Percentiles rank a stretch among this genome's conserved stretches.
Conservation (phyloP, 1,139 yeast species). For the Geotrichum armillariae region DNA sequence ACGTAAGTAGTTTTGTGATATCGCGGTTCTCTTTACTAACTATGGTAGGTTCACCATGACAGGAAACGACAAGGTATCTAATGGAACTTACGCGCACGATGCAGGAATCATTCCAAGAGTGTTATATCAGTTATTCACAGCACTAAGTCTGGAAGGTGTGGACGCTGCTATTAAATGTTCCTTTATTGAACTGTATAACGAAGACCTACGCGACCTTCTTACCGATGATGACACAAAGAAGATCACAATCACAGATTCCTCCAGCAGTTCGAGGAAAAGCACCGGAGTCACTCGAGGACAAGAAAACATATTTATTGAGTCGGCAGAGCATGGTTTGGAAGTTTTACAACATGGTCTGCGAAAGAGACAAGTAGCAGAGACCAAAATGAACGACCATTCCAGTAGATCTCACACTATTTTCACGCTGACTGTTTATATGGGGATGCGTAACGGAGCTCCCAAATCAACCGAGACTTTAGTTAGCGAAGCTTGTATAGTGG, state of each 20-base stretch:
- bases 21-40: conserved; percentile 5
- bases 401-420: conserved; percentile 77
- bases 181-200: conserved; percentile 73
- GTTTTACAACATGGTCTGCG: conserved; percentile 52
- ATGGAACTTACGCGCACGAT: conserved; percentile 33
- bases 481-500: conserved; percentile 39
- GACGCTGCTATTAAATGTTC: conserved; percentile 69
- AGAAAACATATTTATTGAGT: conserved; percentile 47
- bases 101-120: conserved; percentile 76
- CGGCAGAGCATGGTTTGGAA: conserved; percentile 45
- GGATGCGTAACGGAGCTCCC: conserved; percentile 39
- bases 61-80: conserved; percentile 50
- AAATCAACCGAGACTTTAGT: conserved; percentile 43
- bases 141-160: conserved; percentile 39
- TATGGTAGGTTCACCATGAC: conserved; percentile 63
- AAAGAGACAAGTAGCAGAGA: conserved; percentile 63
- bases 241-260: conserved; percentile 47
- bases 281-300: conserved; percentile 49
- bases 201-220: conserved; percentile 62
- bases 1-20: conserved; percentile 41
- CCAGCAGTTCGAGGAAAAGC: conserved; percentile 30
- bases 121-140: conserved; percentile 50
- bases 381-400: conserved; percentile 69
- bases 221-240: conserved; percentile 37
- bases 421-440: conserved; percentile 55